phyloP scores from a whole-genome alignment of 2,329 filamentous ascomycete species.

The Aspergillus phoenicis region DNA sequence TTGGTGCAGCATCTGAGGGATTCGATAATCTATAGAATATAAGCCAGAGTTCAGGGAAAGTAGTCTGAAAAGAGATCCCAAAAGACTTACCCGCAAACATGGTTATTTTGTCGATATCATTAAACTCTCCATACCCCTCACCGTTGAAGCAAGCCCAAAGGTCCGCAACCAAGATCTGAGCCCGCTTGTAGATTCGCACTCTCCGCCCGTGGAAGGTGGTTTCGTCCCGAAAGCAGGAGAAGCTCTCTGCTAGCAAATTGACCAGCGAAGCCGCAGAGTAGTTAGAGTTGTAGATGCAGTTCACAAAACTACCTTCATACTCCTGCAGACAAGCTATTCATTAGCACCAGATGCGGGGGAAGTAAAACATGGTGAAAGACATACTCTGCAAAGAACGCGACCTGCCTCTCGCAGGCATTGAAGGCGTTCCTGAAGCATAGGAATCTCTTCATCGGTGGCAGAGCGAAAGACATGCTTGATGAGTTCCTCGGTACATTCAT shows the following conservation, averaged over 20 bases:
- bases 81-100: constrained; percentile 77
- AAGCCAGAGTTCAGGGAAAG: too few species aligned
- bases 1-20: constrained; percentile 87
- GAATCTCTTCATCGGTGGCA: constrained; percentile 82
- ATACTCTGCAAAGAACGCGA: constrained; percentile 73
- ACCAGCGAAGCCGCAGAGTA: constrained; percentile 82
- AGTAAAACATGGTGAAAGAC: constrained; percentile 16
- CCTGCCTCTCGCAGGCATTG: constrained; percentile 81
- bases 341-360: constrained; percentile 7
- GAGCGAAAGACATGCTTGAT: constrained; percentile 82
- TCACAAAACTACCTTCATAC: constrained; percentile 73
- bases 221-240: constrained; percentile 84
- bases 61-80: not conserved
- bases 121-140: constrained; percentile 74
- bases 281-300: constrained; percentile 72
- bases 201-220: constrained; percentile 71
- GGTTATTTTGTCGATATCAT: constrained; percentile 91
- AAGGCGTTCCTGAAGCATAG: constrained; percentile 76
- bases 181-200: constrained; percentile 86
- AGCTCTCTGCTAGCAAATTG: constrained; percentile 79
- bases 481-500: constrained; percentile 73
- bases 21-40: constrained; percentile 71
- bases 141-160: constrained; percentile 95
- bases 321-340: constrained; percentile 51
- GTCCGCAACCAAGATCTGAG: constrained; percentile 94